Evolutionary conservation across 2,329 filamentous ascomycete genomes (phyloP).

Genomic region (Zymoseptoria crescenta): DNA sequence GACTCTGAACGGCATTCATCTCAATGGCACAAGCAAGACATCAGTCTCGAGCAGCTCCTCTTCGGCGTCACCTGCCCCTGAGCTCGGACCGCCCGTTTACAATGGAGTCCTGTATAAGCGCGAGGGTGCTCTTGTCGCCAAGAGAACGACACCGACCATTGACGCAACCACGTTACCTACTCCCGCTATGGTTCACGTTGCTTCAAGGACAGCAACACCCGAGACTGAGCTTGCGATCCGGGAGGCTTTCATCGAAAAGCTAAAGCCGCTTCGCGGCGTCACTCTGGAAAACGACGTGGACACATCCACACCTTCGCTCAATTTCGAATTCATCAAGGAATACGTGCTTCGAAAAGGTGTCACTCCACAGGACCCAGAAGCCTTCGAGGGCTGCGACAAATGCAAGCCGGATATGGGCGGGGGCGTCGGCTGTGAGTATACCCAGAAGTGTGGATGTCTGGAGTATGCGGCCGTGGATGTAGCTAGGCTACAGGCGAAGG

Average conservation of each 20-base stretch:
- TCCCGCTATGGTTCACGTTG: slow-evolving; percentile 28
- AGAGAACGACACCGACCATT: slow-evolving; percentile 9
- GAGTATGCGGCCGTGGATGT: too few species aligned
- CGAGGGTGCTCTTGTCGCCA: slow-evolving; percentile 31
- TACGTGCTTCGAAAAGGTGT: slow-evolving; percentile 56
- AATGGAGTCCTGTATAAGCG: slow-evolving; percentile 35
- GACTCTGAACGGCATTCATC: too few species aligned
- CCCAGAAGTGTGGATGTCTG: slow-evolving; percentile 57
- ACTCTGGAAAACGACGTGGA: slow-evolving; percentile 51
- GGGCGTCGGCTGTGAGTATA: slow-evolving; percentile 54
- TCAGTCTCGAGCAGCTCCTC: slow-evolving; percentile 1
- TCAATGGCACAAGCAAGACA: too few species aligned
- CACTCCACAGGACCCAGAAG: slow-evolving; percentile 46
- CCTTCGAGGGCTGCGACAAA: slow-evolving; percentile 57
- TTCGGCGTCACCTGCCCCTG: neutral
- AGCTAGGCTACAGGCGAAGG: too few species aligned
- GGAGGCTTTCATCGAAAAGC: slow-evolving; percentile 30
- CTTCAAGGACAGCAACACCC: slow-evolving; percentile 22
- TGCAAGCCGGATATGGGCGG: slow-evolving; percentile 52
- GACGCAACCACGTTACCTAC: slow-evolving; percentile 29
- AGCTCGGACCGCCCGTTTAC: slow-evolving; percentile 26
- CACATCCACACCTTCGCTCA: slow-evolving; percentile 45
- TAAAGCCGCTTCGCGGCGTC: slow-evolving; percentile 20
- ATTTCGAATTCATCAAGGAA: slow-evolving; percentile 62
- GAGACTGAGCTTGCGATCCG: slow-evolving; percentile 33